These are phyloP conservation scores for Aureobasidium uvarum DNA, from an alignment of 2,329 filamentous ascomycete genomes.

Conservation along the genomic window DNA sequence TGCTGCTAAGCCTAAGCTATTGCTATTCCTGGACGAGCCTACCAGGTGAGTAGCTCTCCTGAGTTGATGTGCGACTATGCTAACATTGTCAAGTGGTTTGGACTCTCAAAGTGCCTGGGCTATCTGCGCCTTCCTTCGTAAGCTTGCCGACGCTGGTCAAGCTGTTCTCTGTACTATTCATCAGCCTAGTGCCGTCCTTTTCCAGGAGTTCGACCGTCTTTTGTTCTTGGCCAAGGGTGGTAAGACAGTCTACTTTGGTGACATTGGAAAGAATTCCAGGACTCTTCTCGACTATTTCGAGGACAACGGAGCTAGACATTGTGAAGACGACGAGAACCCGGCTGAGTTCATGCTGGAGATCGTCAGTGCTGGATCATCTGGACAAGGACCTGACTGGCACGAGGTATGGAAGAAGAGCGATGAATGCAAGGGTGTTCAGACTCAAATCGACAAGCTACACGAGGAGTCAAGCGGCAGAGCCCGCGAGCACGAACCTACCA, in stretches of 20 bases:
- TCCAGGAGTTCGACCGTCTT: conserved; percentile 84
- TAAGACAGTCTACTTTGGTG: conserved; percentile 80
- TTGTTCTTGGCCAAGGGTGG: conserved; percentile 76
- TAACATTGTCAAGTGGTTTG: conserved; percentile 52
- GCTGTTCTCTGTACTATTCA: conserved; percentile 90
- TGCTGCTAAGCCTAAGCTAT: conserved; percentile 65
- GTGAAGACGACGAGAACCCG: conserved; percentile 59
- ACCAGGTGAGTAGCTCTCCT: conserved; percentile 48
- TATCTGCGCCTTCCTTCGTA: conserved; percentile 74
- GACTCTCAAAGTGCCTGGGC: conserved; percentile 72
- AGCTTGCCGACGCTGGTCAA: conserved; percentile 74
- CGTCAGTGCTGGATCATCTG: conserved; percentile 33
- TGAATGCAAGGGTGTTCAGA: conserved; percentile 37
- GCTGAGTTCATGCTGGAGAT: conserved; percentile 72
- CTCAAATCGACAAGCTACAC: conserved; percentile 43
- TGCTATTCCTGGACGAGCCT: conserved; percentile 77
- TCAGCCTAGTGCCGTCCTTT: conserved; percentile 80
- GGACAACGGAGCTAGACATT: conserved; percentile 59
- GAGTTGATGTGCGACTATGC: neutral
- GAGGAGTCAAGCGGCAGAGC: conserved; percentile 39
- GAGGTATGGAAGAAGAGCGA: conserved; percentile 42
- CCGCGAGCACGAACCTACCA: conserved; percentile 19
- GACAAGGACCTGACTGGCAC: conserved; percentile 43
- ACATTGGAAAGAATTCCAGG: conserved; percentile 72
- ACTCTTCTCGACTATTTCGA: conserved; percentile 62